These are phyloP conservation scores for Collybia sordida DNA, from an alignment of 768 basidiomycete genomes.

Conservation along the genomic window DNA sequence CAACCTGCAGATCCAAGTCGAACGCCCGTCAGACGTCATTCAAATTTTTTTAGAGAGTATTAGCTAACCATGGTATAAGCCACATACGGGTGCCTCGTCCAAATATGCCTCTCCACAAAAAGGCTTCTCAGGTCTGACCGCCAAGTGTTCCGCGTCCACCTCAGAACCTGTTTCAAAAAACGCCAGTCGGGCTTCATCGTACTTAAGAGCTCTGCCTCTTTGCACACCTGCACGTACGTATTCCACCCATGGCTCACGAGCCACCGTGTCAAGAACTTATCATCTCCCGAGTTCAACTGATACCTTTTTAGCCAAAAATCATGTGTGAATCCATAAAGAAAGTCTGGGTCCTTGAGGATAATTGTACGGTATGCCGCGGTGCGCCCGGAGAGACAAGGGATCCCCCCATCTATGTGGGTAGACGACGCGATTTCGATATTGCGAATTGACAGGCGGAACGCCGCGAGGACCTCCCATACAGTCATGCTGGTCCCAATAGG, in stretches of 20 bases:
- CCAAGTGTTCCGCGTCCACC: conserved; percentile 96
- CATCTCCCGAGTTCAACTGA: conserved; percentile 91
- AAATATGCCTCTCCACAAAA: conserved; percentile 85
- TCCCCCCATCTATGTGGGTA: conserved; percentile 90
- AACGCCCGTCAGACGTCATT: not conserved
- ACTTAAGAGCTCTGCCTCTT: conserved; percentile 82
- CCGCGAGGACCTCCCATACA: conserved; percentile 93
- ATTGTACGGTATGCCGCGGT: conserved; percentile 93
- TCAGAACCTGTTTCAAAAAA: conserved; percentile 89
- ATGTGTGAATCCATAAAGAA: conserved; percentile 89
- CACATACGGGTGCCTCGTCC: conserved; percentile 88
- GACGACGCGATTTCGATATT: conserved; percentile 91
- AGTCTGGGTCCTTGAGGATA: conserved; percentile 93
- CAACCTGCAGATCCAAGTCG: conserved; percentile 46
- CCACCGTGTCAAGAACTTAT: conserved; percentile 94
- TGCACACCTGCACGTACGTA: conserved; percentile 87
- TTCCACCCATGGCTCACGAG: conserved; percentile 96
- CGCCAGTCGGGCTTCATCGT: conserved; percentile 98
- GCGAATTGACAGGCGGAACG: conserved; percentile 90
- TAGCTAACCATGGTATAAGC: conserved; percentile 91
- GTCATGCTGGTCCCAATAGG: conserved; percentile 78
- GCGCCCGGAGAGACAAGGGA: conserved; percentile 88
- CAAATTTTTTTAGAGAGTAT: conserved; percentile 43
- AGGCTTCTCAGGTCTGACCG: conserved; percentile 83
- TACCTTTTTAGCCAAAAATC: conserved; percentile 94